Conservation (phyloP, 1,139 yeast genomes). For the Trichomonascaceae sp. region DNA sequence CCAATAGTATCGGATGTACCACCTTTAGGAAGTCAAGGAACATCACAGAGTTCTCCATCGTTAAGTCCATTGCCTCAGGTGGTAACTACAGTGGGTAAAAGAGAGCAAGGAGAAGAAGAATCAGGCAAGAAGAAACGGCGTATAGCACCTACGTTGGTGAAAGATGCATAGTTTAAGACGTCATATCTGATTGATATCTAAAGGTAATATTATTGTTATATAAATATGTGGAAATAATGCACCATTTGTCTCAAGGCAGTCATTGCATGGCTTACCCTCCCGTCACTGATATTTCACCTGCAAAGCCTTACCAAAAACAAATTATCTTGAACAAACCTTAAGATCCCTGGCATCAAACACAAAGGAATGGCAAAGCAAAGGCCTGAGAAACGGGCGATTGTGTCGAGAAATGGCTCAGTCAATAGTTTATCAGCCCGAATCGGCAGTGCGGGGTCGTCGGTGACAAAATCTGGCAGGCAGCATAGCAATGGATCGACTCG, state of each 20-base stretch:
- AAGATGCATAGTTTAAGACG: neutral
- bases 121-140: slow-evolving; percentile 38
- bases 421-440: neutral
- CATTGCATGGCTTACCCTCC: neutral
- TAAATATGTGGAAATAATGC: no score
- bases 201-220: neutral
- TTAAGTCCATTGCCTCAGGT: slow-evolving; percentile 14
- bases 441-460: neutral
- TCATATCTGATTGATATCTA: no score
- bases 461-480: neutral
- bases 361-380: neutral
- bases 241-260: no score
- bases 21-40: slow-evolving; percentile 18
- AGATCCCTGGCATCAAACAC: neutral
- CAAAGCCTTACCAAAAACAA: neutral
- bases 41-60: slow-evolving; percentile 15
- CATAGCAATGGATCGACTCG: neutral
- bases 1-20: slow-evolving; percentile 23
- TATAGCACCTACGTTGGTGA: slow-evolving; percentile 41
- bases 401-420: neutral
- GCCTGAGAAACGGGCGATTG: neutral
- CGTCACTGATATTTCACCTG: neutral
- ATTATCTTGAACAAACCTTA: neutral
- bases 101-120: slow-evolving; percentile 2
- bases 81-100: slow-evolving; percentile 2